Evolutionary conservation across 2,329 filamentous ascomycete genomes (phyloP).

Genomic region (Fusarium oligoseptatum): DNA sequence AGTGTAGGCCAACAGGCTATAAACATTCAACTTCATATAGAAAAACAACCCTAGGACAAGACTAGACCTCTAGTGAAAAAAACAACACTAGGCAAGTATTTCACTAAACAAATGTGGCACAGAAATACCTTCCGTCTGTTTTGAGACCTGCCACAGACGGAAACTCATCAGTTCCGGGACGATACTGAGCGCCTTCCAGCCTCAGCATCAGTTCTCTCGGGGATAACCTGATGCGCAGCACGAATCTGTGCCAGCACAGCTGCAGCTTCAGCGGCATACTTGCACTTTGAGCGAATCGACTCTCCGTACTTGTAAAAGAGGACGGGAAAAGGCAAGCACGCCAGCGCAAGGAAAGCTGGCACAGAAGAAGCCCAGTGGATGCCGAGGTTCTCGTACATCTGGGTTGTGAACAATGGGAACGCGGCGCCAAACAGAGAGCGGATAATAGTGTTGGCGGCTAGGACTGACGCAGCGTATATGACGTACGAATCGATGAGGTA

Average conservation of each 20-base stretch:
- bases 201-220: background rate
- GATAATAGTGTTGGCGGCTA: constrained; percentile 36
- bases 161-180: background rate
- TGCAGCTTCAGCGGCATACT: constrained; percentile 26
- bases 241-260: background rate
- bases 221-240: background rate
- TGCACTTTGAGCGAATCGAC: constrained; percentile 35
- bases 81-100: background rate
- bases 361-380: constrained; percentile 37
- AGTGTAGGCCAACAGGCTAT: background rate
- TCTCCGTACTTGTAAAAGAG: constrained; percentile 40
- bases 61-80: background rate
- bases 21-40: background rate
- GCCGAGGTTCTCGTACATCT: constrained; percentile 36
- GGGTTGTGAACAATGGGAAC: constrained; percentile 35
- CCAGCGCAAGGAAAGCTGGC: constrained; percentile 30
- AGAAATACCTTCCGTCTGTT: background rate
- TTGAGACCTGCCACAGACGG: background rate
- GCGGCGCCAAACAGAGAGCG: constrained; percentile 38
- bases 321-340: constrained; percentile 32
- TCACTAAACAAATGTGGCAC: background rate
- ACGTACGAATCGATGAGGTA: constrained; percentile 39
- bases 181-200: background rate
- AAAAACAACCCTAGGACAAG: background rate
- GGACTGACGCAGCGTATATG: constrained; percentile 34